Conservation (phyloP, 768 basidiomycete species). For the Dioszegia hungarica region DNA sequence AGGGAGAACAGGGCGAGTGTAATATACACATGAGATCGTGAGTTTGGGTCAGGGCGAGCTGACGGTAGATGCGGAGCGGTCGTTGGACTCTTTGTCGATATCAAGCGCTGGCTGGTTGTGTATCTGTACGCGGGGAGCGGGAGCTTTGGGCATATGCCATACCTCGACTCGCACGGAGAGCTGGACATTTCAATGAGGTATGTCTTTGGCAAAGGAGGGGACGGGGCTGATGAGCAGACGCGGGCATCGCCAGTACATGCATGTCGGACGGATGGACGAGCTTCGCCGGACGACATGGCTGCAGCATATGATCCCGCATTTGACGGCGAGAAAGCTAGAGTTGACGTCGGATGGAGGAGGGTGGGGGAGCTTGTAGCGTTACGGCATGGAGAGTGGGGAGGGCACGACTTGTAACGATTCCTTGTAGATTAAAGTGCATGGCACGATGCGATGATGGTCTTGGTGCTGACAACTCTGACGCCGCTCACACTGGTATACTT, state of each 20-base stretch:
- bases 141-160: conserved; percentile 81
- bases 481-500: no score
- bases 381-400: neutral
- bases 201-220: conserved; percentile 6
- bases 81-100: conserved; percentile 81
- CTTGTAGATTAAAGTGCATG: neutral
- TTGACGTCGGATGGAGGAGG: conserved; percentile 83
- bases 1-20: conserved; percentile 73
- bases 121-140: conserved; percentile 85
- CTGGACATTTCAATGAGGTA: conserved; percentile 87
- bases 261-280: conserved; percentile 82
- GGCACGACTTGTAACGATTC: neutral
- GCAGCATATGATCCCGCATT: conserved; percentile 78
- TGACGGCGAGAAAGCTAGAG: conserved; percentile 84
- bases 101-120: conserved; percentile 83
- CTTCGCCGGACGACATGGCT: conserved; percentile 79
- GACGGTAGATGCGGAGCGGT: conserved; percentile 74
- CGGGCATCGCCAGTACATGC: conserved; percentile 80
- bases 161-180: conserved; percentile 90
- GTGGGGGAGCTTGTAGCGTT: conserved; percentile 56
- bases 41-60: conserved; percentile 47
- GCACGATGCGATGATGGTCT: no score
- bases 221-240: conserved; percentile 56
- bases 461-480: no score
- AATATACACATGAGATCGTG: conserved; percentile 93